Conservation (phyloP, 805 yeast genomes). For the Cyberlindnera mycetangii region DNA sequence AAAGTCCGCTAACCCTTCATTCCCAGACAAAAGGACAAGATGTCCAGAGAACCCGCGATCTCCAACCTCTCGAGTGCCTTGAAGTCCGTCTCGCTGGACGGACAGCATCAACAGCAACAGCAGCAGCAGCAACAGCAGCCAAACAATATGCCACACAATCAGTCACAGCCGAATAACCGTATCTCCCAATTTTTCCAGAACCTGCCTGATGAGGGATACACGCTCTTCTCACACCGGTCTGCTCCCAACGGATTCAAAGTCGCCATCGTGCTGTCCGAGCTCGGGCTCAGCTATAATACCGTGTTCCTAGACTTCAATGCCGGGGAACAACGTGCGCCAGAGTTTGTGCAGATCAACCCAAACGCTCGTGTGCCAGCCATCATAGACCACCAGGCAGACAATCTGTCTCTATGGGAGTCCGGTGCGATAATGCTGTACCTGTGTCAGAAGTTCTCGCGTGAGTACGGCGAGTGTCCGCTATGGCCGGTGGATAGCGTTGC, state of each 20-base stretch:
- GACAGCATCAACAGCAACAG: conserved; percentile 9
- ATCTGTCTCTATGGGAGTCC: conserved; percentile 88
- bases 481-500: conserved; percentile 70
- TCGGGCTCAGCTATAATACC: conserved; percentile 75
- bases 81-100: conserved; percentile 31
- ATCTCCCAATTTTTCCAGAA: conserved; percentile 70
- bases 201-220: conserved; percentile 78
- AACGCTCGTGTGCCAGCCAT: conserved; percentile 95
- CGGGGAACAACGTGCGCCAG: conserved; percentile 93
- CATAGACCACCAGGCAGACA: conserved; percentile 80
- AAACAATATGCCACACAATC: conserved; percentile 30
- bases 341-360: conserved; percentile 90
- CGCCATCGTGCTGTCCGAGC: conserved; percentile 83
- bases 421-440: conserved; percentile 87
- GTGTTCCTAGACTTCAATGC: conserved; percentile 80
- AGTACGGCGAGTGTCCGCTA: conserved; percentile 66
- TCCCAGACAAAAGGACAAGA: no score
- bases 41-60: conserved; percentile 28
- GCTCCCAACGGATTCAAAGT: conserved; percentile 97
- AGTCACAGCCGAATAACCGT: conserved; percentile 57
- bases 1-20: no score
- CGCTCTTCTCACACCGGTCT: conserved; percentile 78
- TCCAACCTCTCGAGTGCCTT: conserved; percentile 41
- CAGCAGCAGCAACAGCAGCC: conserved; percentile 15
- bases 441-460: conserved; percentile 63